phyloP scores from a whole-genome alignment of 2,329 filamentous ascomycete genomes.

The Whalleya microplaca region DNA sequence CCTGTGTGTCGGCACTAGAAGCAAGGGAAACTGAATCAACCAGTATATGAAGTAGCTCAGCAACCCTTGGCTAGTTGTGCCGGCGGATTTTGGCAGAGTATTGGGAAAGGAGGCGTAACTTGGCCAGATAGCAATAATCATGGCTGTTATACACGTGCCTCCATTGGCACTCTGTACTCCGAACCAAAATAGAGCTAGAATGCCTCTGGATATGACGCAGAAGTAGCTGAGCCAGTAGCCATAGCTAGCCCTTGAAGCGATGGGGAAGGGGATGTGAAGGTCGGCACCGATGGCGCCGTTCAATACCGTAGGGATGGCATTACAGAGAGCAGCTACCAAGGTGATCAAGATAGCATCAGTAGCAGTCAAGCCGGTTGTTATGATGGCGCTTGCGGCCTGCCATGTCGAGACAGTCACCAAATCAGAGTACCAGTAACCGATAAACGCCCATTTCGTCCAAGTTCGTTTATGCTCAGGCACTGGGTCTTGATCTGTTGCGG shows the following conservation, averaged over 20 bases:
- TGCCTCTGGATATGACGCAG: conserved; percentile 46
- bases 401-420: conserved; percentile 41
- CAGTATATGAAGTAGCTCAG: conserved; percentile 62
- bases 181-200: conserved; percentile 49
- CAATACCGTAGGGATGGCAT: conserved; percentile 49
- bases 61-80: conserved; percentile 61
- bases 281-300: conserved; percentile 44
- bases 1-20: conserved; percentile 59
- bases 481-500: conserved; percentile 32
- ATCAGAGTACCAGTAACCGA: conserved; percentile 54
- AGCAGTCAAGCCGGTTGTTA: conserved; percentile 39
- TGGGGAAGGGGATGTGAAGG: conserved; percentile 44
- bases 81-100: conserved; percentile 51
- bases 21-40: conserved; percentile 55
- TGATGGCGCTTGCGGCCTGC: conserved; percentile 35
- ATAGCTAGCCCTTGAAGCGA: conserved; percentile 48
- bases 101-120: conserved; percentile 58
- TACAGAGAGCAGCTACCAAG: conserved; percentile 50
- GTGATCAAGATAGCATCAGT: conserved; percentile 53
- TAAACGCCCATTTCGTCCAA: conserved; percentile 49
- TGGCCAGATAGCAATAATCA: conserved; percentile 56
- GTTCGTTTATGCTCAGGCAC: conserved; percentile 45
- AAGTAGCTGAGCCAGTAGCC: conserved; percentile 40
- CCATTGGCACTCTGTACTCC: conserved; percentile 64
- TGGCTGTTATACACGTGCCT: conserved; percentile 51